A percentile compares a stretch with the other conserved stretches of the same genome.
Evolutionary conservation across 495 filamentous ascomycete species (phyloP).

Genomic region (Penicillium parvum): DNA sequence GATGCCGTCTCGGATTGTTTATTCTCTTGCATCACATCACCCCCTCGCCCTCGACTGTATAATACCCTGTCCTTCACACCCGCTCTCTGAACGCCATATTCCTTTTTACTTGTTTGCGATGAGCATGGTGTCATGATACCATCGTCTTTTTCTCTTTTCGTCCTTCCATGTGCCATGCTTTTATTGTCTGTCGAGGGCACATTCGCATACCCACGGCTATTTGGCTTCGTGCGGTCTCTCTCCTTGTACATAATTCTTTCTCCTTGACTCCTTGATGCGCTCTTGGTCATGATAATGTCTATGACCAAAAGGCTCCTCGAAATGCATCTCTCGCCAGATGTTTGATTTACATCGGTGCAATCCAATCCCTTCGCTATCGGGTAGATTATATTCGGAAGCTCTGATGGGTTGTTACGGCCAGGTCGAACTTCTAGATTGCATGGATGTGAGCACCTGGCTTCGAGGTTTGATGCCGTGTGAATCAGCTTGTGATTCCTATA

Average conservation of each 20-base stretch:
- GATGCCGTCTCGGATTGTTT: conserved; percentile 30
- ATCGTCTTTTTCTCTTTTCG: conserved; percentile 17
- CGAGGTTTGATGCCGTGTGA: no score
- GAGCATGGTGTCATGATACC: conserved; percentile 33
- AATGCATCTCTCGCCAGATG: conserved; percentile 17
- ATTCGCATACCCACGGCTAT: conserved; percentile 13
- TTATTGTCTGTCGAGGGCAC: conserved; percentile 17
- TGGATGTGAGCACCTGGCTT: no score
- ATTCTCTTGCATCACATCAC: conserved; percentile 8
- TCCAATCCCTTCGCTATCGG: background rate
- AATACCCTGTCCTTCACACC: conserved; percentile 21
- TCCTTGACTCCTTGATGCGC: conserved; percentile 7
- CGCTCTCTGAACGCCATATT: conserved; percentile 17
- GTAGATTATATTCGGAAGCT: no score
- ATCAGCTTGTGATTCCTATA: no score
- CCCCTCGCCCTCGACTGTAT: conserved; percentile 23
- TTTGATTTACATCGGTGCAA: conserved; percentile 1
- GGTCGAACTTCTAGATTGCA: no score
- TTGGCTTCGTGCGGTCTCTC: conserved; percentile 9
- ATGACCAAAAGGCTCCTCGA: conserved; percentile 15
- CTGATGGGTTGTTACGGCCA: no score
- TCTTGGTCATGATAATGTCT: conserved; percentile 11
- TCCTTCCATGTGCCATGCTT: conserved; percentile 12
- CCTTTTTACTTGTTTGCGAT: conserved; percentile 18
- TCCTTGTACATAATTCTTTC: conserved; percentile 29